phyloP scores from a whole-genome alignment of 2,329 filamentous ascomycete species.

The Pestalotiopsis sp. region DNA sequence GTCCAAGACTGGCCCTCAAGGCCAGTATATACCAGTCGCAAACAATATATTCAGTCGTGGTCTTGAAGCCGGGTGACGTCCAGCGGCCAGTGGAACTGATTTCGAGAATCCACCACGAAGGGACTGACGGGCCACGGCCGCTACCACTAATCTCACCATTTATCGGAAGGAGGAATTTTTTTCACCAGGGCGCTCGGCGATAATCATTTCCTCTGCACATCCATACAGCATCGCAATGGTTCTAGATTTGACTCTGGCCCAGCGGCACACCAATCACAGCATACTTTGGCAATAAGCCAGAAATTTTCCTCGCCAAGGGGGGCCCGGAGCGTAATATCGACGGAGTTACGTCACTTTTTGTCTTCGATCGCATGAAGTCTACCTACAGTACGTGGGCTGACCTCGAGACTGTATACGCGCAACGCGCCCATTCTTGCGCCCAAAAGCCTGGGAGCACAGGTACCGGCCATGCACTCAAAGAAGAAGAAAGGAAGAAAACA shows the following conservation, averaged over 20 bases:
- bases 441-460: neutral
- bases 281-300: conserved; percentile 10
- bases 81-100: neutral
- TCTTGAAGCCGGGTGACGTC: too few relatives aligned
- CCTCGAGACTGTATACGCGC: neutral
- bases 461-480: neutral
- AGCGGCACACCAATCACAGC: conserved; percentile 12
- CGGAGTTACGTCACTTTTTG: conserved; percentile 18
- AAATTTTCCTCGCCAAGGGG: conserved; percentile 15
- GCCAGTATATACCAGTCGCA: too few relatives aligned
- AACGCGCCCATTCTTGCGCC: neutral
- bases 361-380: conserved; percentile 7
- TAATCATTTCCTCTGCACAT: neutral
- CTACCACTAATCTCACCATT: neutral
- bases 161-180: neutral
- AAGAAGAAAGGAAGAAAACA: neutral
- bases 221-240: neutral
- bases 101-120: neutral
- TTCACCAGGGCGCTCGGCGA: neutral
- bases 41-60: too few relatives aligned
- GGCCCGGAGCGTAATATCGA: conserved; percentile 16
- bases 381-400: conserved; percentile 5
- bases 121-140: neutral
- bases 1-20: too few relatives aligned
- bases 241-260: conserved; percentile 10